These are phyloP conservation scores for Sergeia podlipaevii DNA, from an alignment of 208 protist genomes.

Conservation along the genomic window DNA sequence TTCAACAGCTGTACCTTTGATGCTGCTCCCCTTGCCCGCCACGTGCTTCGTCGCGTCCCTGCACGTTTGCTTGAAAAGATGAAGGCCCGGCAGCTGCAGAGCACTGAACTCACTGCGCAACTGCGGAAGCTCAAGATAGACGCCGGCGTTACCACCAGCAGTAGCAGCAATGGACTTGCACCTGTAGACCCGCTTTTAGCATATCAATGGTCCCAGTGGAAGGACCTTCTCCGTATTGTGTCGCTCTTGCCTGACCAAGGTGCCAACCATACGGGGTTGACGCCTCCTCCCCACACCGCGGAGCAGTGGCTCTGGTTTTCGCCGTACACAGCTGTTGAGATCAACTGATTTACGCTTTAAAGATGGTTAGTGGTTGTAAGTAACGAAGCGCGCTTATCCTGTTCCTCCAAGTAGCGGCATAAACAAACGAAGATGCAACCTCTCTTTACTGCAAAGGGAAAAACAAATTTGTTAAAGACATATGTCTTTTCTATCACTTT, in stretches of 20 bases:
- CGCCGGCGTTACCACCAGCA: not conserved
- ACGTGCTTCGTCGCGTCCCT: slow-evolving; percentile 37
- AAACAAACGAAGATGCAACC: too few species aligned
- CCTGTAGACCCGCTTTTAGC: slow-evolving; percentile 25
- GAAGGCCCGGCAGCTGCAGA: slow-evolving; percentile 11
- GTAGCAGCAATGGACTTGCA: not conserved
- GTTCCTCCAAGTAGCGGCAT: too few species aligned
- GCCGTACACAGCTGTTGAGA: slow-evolving; percentile 1
- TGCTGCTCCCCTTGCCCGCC: slow-evolving; percentile 40
- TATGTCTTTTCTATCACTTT: too few species aligned
- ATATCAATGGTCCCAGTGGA: slow-evolving; percentile 36
- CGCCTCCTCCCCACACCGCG: slow-evolving; percentile 9
- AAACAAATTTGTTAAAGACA: too few species aligned
- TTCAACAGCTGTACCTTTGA: slow-evolving; percentile 76
- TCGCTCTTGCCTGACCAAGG: slow-evolving; percentile 4
- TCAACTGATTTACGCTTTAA: too few species aligned
- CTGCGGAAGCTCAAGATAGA: slow-evolving; percentile 13
- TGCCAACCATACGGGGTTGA: not conserved
- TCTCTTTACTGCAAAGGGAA: too few species aligned
- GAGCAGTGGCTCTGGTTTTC: slow-evolving; percentile 32
- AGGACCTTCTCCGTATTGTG: slow-evolving; percentile 20
- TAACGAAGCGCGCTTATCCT: too few species aligned
- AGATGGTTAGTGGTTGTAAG: too few species aligned
- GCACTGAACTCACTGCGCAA: slow-evolving; percentile 5
- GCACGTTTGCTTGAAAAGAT: slow-evolving; percentile 64